Evolutionary conservation across 1,284 basidiomycete genomes (phyloP).

Genomic region (Moesziomyces sp.): DNA sequence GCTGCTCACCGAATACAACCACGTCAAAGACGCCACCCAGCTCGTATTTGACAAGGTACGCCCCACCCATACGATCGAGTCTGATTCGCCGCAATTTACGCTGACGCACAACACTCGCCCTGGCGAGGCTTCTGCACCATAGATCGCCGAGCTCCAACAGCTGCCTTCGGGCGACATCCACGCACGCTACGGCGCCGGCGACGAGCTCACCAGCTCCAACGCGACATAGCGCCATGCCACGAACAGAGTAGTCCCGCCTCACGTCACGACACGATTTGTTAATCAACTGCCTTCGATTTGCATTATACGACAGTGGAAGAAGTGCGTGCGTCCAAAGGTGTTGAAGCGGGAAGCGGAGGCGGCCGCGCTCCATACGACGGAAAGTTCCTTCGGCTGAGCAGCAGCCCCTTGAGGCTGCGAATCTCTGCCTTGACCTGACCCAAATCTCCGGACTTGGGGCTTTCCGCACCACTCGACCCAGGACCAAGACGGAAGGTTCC

Average conservation of each 20-base stretch:
- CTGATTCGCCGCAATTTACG: too few species aligned
- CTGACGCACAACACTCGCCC: background rate
- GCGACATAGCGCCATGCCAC: too few species aligned
- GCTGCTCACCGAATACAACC: constrained; percentile 38
- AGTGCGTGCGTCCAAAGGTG: constrained; percentile 6
- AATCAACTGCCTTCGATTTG: background rate
- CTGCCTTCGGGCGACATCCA: constrained; percentile 29
- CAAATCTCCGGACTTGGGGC: constrained; percentile 41
- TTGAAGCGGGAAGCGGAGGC: constrained; percentile 25
- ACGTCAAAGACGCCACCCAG: constrained; percentile 39
- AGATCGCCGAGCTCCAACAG: constrained; percentile 47
- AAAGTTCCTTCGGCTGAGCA: constrained; percentile 60
- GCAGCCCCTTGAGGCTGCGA: constrained; percentile 60
- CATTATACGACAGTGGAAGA: constrained; percentile 29
- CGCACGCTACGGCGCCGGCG: constrained; percentile 26
- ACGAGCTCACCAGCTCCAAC: background rate
- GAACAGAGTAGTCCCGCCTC: too few species aligned
- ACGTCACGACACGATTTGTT: too few species aligned
- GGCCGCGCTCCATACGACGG: constrained; percentile 43
- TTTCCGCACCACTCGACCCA: constrained; percentile 16
- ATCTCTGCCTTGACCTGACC: constrained; percentile 65
- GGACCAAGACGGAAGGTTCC: constrained; percentile 21
- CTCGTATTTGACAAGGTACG: constrained; percentile 40
- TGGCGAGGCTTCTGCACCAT: too few species aligned
- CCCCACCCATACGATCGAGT: background rate